Evolutionary conservation across 345 rosid species (phyloP), one percentile per base, ranked within the genome.

Genomic region (Litchi chinensis): DNA sequence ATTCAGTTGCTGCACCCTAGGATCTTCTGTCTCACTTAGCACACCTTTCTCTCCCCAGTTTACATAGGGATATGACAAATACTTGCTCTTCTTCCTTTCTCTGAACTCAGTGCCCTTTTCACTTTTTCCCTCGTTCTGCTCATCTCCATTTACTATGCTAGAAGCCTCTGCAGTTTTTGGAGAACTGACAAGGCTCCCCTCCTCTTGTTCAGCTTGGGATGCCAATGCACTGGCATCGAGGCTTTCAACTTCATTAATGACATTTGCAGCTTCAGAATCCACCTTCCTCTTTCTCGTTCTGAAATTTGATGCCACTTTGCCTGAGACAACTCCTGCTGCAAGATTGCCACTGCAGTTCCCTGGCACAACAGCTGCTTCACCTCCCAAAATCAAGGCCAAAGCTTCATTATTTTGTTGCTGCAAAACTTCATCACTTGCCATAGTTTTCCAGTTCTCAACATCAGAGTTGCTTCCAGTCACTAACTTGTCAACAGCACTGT

Each of bases 71-170:
- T 88, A 90, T 2, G 90, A 87, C 73, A 92, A 83, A 73, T 89
- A 92, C 87, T 83, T 92, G 86, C 97, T 92, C 88, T 84, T 90
- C 86, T 82, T 92, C 79, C 94, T 84, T 73, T 85, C 87, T 83
- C 94, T 89, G 56, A 80, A 76, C 39, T 85, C 93, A 56, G 77
- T 79, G 75, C 84, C 77, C 67, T 65, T 85, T n/a, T 79, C 86
- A 77, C 19, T 75, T 68, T 78, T 78, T 37, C 60, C 68, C 73
- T 83, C 65, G 16, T 52, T 46, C 26, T 11, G 63, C 9, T 52
- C 71, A 16, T 68, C 77, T 10, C 73, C 78, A 46, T 82, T 82
- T 66, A 39, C 76, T 15, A 40, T 63, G 22, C 6, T 41, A 69
- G 72, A 78, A 78, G 68, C 9, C 41, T 75, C 83, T 10, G 24